Evolutionary conservation across 2,329 filamentous ascomycete genomes (phyloP).

Genomic region (Colletotrichum melonis): DNA sequence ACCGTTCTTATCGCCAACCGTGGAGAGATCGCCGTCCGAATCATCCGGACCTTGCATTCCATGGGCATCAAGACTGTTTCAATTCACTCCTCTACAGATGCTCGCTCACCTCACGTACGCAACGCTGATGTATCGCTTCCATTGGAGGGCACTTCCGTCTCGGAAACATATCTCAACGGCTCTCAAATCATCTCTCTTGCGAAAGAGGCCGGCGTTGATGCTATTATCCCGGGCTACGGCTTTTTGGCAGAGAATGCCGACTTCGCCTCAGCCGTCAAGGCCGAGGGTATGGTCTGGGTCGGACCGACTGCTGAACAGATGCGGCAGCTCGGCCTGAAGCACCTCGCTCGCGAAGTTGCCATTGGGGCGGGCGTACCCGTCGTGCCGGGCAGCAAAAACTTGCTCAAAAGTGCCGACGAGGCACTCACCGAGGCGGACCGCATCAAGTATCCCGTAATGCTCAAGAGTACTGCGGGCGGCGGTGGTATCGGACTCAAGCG

Average conservation of each 20-base stretch:
- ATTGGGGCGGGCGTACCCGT: slow-evolving; percentile 44
- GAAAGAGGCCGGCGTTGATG: slow-evolving; percentile 59
- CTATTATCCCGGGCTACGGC: slow-evolving; percentile 75
- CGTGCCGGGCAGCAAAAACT: slow-evolving; percentile 46
- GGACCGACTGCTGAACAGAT: slow-evolving; percentile 65
- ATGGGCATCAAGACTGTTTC: slow-evolving; percentile 77
- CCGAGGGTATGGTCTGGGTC: slow-evolving; percentile 68
- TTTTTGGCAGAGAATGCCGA: slow-evolving; percentile 73
- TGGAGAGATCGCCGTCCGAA: slow-evolving; percentile 80
- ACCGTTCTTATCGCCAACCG: slow-evolving; percentile 76
- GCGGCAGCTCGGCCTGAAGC: slow-evolving; percentile 51
- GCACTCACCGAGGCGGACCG: slow-evolving; percentile 41
- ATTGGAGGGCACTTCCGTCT: slow-evolving; percentile 60
- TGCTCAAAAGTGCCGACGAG: slow-evolving; percentile 43
- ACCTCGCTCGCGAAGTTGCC: slow-evolving; percentile 49
- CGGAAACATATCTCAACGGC: slow-evolving; percentile 73
- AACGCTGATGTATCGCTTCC: slow-evolving; percentile 75
- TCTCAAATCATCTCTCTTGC: slow-evolving; percentile 68
- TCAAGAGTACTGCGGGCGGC: slow-evolving; percentile 61
- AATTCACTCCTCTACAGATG: slow-evolving; percentile 73
- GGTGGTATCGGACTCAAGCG: slow-evolving; percentile 57
- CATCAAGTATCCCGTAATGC: slow-evolving; percentile 54
- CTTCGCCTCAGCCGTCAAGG: slow-evolving; percentile 65
- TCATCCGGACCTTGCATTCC: slow-evolving; percentile 73
- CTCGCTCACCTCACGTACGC: slow-evolving; percentile 74